Evolutionary conservation across 2,329 filamentous ascomycete genomes (phyloP).

Genomic region (Rhexocercosporidium sp.): DNA sequence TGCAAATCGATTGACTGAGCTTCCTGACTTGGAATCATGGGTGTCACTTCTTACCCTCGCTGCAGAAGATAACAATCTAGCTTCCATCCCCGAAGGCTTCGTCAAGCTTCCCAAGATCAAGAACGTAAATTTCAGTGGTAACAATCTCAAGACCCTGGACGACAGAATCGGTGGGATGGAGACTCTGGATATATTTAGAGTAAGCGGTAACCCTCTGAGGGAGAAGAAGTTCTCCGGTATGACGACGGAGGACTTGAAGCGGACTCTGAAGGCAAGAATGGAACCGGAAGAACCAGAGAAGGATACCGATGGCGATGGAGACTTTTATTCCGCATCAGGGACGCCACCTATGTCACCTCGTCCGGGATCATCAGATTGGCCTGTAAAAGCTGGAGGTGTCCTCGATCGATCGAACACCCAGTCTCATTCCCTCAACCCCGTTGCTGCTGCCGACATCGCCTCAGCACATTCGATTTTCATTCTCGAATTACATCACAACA

Average conservation of each 20-base stretch:
- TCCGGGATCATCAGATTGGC: constrained; percentile 38
- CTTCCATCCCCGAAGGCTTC: constrained; percentile 78
- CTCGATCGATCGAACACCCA: constrained; percentile 74
- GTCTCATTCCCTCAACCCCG: constrained; percentile 62
- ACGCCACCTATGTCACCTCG: constrained; percentile 37
- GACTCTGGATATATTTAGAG: constrained; percentile 71
- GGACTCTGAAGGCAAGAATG: constrained; percentile 69
- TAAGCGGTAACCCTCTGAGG: constrained; percentile 88
- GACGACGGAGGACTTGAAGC: constrained; percentile 80
- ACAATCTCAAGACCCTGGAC: constrained; percentile 79
- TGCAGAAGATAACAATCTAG: constrained; percentile 82
- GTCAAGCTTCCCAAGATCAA: constrained; percentile 69
- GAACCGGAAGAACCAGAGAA: constrained; percentile 51
- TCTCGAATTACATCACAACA: constrained; percentile 78
- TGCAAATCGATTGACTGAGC: constrained; percentile 74
- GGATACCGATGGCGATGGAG: constrained; percentile 44
- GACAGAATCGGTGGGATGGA: constrained; percentile 82
- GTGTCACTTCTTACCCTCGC: constrained; percentile 72
- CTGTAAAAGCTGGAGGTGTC: constrained; percentile 51
- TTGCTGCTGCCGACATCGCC: constrained; percentile 60
- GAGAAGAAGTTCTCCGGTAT: constrained; percentile 87
- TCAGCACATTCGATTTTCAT: constrained; percentile 57
- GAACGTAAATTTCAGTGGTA: constrained; percentile 82
- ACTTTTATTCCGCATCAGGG: constrained; percentile 35
- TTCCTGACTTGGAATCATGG: constrained; percentile 81